Evolutionary conservation across 2,329 filamentous ascomycete genomes (phyloP).

Genomic region (Septoria petroselini): DNA sequence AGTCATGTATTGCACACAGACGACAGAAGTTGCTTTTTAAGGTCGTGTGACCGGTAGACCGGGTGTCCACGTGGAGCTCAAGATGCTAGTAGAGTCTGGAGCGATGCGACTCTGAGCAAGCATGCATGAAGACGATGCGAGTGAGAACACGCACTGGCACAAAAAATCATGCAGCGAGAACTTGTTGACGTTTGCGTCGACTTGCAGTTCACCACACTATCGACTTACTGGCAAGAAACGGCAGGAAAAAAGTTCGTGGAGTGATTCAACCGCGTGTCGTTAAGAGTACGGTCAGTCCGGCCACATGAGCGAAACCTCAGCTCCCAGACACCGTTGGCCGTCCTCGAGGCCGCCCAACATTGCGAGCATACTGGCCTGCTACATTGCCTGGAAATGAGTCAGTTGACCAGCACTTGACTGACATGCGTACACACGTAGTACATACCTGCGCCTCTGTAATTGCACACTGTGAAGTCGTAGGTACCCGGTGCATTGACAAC

Average conservation of each 20-base stretch:
- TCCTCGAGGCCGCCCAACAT: constrained; percentile 10
- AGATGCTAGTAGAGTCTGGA: too few species aligned
- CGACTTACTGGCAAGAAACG: too few species aligned
- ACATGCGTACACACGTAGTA: neutral
- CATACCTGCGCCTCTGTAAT: constrained; percentile 73
- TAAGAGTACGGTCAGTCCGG: too few species aligned
- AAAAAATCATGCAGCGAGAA: too few species aligned
- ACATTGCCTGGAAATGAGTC: neutral
- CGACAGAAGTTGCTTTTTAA: too few species aligned
- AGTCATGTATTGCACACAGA: neutral
- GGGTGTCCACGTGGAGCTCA: neutral
- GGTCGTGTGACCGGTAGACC: neutral
- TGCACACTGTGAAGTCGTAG: constrained; percentile 73
- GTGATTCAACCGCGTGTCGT: too few species aligned
- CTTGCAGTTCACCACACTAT: too few species aligned
- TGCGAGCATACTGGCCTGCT: constrained; percentile 14
- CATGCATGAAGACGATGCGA: neutral
- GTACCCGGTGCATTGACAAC: constrained; percentile 43
- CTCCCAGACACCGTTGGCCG: neutral
- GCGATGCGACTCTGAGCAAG: neutral
- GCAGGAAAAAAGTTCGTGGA: too few species aligned
- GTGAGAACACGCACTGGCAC: too few species aligned
- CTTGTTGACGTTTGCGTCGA: too few species aligned
- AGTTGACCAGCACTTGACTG: too few species aligned
- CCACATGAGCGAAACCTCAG: neutral